Base-by-base conservation (phyloP, 1,139 yeast genomes). In the Diutina pseudorugosa region DNA sequence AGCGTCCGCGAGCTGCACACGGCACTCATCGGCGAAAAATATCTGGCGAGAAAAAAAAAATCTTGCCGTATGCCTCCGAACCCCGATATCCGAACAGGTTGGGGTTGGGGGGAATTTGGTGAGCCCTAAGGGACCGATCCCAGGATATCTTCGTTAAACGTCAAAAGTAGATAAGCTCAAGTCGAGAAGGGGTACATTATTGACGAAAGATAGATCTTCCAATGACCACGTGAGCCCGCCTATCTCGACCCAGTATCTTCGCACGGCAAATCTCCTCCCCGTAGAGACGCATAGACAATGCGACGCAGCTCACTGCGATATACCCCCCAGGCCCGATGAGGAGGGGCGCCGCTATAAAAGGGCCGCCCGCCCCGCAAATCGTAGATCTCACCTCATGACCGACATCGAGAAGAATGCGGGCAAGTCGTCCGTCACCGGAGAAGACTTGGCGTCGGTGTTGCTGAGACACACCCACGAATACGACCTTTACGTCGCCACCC, bases 401-500 rank as follows among this genome's bases (percentile, higher is more conserved):
- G 49, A 45, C 27, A 25, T 45, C 30, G 49, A 45, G 27, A 45
- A 45, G 40, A 23, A 23, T 16, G 41, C 40, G 14, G 41, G 41
- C 19, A 23, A 33, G 36, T 23, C 25, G 30, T 45, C 36, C 21
- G 21, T 27, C n/a, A 18, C 11, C 18, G 49, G 49, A 8, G 49
- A 45, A 4, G 49, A 45, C 49, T 45, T 45, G 49, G 49, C 49
- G 27, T 45, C 49, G 5, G 61, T 67, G 50, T 61, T 70, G 53
- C 69, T 74, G 47, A 67, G 76, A 52, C 80, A 76, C 58, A 75
- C 80, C 5, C 75, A 71, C 42, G 80, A 77, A 53, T 76, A 77
- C 63, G 73, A 76, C 58, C 64, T 76, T 50, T 70, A 72, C 49
- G 75, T 76, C 51, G 67, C 77, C 33, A 67, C 68, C 61, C 75